phyloP scores from a whole-genome alignment of 2,329 filamentous ascomycete species.

The Camillea tinctor region DNA sequence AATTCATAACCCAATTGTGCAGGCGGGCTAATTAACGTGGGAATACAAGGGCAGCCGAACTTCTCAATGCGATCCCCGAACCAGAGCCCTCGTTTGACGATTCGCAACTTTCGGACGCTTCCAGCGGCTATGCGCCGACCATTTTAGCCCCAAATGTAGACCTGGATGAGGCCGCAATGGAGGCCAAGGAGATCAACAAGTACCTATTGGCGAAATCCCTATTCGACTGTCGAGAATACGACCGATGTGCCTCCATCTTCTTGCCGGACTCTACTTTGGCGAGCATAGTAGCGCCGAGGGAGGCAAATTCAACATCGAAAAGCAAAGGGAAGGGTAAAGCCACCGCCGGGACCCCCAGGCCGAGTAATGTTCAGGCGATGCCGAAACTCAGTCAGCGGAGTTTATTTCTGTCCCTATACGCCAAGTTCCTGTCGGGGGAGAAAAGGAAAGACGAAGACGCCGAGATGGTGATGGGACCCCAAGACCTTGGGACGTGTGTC shows the following conservation, averaged over 20 bases:
- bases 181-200: constrained; percentile 75
- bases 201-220: constrained; percentile 91
- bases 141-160: constrained; percentile 60
- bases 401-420: constrained; percentile 87
- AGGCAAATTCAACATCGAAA: constrained; percentile 37
- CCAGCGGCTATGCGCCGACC: constrained; percentile 46
- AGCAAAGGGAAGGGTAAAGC: constrained; percentile 63
- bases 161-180: constrained; percentile 70
- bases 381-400: constrained; percentile 81
- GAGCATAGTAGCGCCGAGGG: constrained; percentile 56
- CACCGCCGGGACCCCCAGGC: constrained; percentile 29
- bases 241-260: constrained; percentile 88
- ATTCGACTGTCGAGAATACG: constrained; percentile 93
- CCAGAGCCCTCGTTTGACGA: constrained; percentile 31
- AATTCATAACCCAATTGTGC: background rate
- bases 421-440: constrained; percentile 89
- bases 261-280: constrained; percentile 77
- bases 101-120: constrained; percentile 27
- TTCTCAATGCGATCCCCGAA: constrained; percentile 78
- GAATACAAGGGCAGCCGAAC: constrained; percentile 77
- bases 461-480: constrained; percentile 94
- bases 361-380: constrained; percentile 31
- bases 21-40: constrained; percentile 17
- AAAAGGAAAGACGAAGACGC: constrained; percentile 95
- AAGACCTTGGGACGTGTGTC: constrained; percentile 77